Evolutionary conservation across 441 rosid species (phyloP), one percentile per base, ranked within the genome.

Genomic region (Populus hybrid): DNA sequence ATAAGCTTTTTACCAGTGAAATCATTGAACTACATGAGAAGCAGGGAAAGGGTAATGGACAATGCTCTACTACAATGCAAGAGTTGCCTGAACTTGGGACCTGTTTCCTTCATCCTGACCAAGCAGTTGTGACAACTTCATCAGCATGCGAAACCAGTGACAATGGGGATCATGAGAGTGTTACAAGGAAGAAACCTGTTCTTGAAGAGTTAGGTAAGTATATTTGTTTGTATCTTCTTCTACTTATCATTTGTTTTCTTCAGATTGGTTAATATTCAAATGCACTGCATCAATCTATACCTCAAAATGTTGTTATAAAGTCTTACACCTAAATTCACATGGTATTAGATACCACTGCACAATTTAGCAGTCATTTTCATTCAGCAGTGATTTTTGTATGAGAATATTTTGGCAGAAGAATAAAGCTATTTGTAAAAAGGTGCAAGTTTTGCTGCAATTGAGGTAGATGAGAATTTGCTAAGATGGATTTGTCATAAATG

Each of bases 1-100:
- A 93, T 81, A 90, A 92, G 74, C 95, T 90, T 76, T 94, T 95
- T 81, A 93, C 97, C 42, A 93, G 98, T 74, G 94, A 91, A 82
- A 88, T 95, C 70, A 85, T 95, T 26, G 92, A 93, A 78, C 80
- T 78, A 57, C 91, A 83, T 72, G 91, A 76, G 63, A 83, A 81
- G 50, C 88, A 80, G 74, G 86, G 81, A 78, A 84, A 85, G 69
- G 76, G 83, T 77, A 70, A 81, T 11, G 74, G 36, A 35, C 72
- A 50, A 70, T 34, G 11, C 69, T 73, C 70, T 42, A 28, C 50
- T 36, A 54, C 77, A 69, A 79, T 68, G 72, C 85, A 80, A 65
- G 88, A 84, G 73, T 69, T 76, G 54, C 50, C 82, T 21, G 84
- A 78, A 50, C 75, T 82, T 32, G 83, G 79, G 66, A 24, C 79